A percentile compares a stretch with the other conserved stretches of the same genome.
phyloP scores from a whole-genome alignment of 2,329 filamentous ascomycete genomes.

The Eurotiales sp. region DNA sequence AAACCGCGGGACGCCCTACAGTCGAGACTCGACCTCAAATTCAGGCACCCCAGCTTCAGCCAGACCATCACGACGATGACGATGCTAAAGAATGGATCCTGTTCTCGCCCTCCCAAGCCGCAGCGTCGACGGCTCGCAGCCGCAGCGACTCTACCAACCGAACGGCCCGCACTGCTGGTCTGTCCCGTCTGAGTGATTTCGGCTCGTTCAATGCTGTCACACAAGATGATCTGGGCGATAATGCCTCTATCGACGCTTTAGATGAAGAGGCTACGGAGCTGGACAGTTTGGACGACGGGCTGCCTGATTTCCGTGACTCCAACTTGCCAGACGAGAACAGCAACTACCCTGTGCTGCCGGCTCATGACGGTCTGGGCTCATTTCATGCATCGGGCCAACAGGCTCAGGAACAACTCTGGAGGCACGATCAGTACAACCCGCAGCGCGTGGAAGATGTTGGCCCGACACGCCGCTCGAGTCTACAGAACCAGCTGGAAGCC shows the following conservation, averaged over 20 bases:
- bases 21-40: not conserved
- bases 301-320: slow-evolving; percentile 78
- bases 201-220: slow-evolving; percentile 67
- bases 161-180: slow-evolving; percentile 63
- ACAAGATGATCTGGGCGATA: slow-evolving; percentile 46
- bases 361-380: slow-evolving; percentile 85
- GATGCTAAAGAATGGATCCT: slow-evolving; percentile 94
- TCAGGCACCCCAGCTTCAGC: slow-evolving; percentile 16
- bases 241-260: slow-evolving; percentile 40
- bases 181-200: slow-evolving; percentile 73
- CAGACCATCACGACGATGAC: slow-evolving; percentile 44
- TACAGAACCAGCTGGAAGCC: slow-evolving; percentile 55
- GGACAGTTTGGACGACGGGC: slow-evolving; percentile 87
- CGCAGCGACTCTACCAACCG: slow-evolving; percentile 62
- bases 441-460: slow-evolving; percentile 52
- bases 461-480: slow-evolving; percentile 52
- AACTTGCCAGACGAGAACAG: slow-evolving; percentile 53
- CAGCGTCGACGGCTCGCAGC: slow-evolving; percentile 62
- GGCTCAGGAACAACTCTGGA: slow-evolving; percentile 81
- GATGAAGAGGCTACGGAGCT: slow-evolving; percentile 64
- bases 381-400: slow-evolving; percentile 64
- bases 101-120: slow-evolving; percentile 71
- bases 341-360: slow-evolving; percentile 66
- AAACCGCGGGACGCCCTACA: slow-evolving; percentile 24
- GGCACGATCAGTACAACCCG: slow-evolving; percentile 82